Evolutionary conservation across 1,139 yeast genomes (phyloP), one percentile per base, ranked within the genome.

Genomic region (Pichia sp.): DNA sequence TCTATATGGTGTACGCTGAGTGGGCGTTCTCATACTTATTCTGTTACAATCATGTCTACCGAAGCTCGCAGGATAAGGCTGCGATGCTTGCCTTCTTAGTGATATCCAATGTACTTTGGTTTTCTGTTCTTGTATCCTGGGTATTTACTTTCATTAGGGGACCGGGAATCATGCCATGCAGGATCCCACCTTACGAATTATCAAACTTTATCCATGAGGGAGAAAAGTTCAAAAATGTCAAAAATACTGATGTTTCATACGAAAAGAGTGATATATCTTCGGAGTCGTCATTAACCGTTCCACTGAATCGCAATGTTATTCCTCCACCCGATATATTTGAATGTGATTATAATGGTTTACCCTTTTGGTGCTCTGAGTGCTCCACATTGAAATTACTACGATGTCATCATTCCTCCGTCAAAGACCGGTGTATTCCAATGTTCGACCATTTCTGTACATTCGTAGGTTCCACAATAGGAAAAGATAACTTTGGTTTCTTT

Each of bases 381-480:
- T 70, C 75, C 45, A 75, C 84, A 5, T 69, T 85, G 23, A 83
- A 82, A 62, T 66, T 78, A 1, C 74, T 78, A 10, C 70, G 92
- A 53, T 63, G 82, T 1, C 84, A 78, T 58, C 90, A 82, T 63
- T 82, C 85, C 58, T 73, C 75, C 23, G 72, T 75, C 48, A 51
- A 68, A 54, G 72, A 72, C 0, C 63, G 66, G 43, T 82, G 86
- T 61, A 77, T 84, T 0, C 77, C 82, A 1, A 72, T 77, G 55
- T 80, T 81, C 64, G 93, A 86, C 64, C 93, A 86, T 65, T 81
- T 74, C 62, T 86, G 93, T 65, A 61, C 79, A 2, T 84, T 85
- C 82, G 67, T 85, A 4, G 90, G 90, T 0, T 65, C 73, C 0
- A 77, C 77, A 2, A 75, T 86, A 31, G 90, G 89, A 0, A 74